Evolutionary conservation across 345 rosid species (phyloP).

Genomic region (Geranium rotundifolium): DNA sequence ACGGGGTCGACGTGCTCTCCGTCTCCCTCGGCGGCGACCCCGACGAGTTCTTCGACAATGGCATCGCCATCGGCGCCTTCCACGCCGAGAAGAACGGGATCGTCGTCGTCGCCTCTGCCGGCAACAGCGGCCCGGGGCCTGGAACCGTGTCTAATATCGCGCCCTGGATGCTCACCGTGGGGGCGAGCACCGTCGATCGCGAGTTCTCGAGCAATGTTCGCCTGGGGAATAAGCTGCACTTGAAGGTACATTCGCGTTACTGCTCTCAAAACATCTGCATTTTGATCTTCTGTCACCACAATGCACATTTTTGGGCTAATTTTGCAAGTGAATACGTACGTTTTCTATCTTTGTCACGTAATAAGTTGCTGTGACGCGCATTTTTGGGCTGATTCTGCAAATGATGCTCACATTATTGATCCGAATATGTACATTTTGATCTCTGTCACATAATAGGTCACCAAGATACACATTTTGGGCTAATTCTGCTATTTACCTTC

Average conservation of each 20-base stretch:
- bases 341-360: no score
- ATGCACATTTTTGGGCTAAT: no score
- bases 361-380: no score
- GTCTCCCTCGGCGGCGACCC: conserved; percentile 24
- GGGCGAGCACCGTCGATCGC: conserved; percentile 66
- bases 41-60: conserved; percentile 12
- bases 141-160: conserved; percentile 44
- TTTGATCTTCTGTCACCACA: no score
- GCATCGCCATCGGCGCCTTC: conserved; percentile 30
- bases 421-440: no score
- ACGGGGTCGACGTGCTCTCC: conserved; percentile 39
- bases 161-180: conserved; percentile 73
- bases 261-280: no score
- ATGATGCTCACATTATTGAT: no score
- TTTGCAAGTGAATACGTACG: no score
- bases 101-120: conserved; percentile 32
- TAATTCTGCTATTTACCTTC: background rate
- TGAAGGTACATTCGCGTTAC: conserved; percentile 52
- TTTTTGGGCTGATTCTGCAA: no score
- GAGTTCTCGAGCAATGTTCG: conserved; percentile 37
- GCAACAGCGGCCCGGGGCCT: conserved; percentile 19
- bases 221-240: conserved; percentile 30
- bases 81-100: conserved; percentile 29
- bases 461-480: no score
- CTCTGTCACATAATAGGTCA: no score